Conservation (phyloP, 108 stramenopile species). For the Skeletonema grethae region DNA sequence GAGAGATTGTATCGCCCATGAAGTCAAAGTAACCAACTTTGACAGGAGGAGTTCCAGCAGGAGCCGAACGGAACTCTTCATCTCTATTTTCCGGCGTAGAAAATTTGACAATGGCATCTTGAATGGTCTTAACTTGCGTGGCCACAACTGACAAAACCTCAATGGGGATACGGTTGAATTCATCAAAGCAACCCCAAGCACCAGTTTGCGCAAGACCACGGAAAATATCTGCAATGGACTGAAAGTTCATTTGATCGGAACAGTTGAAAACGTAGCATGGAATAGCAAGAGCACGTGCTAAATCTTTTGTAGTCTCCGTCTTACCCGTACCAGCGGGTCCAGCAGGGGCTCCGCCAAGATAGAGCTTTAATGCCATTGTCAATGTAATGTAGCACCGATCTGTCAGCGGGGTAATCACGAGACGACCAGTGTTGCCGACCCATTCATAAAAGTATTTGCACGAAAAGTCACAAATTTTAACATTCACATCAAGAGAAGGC, state of each 20-base stretch:
- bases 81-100: slow-evolving; percentile 82
- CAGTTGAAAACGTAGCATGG: slow-evolving; percentile 95
- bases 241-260: slow-evolving; percentile 95
- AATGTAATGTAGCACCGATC: slow-evolving; percentile 94
- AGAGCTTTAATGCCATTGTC: slow-evolving; percentile 90
- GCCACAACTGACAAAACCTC: slow-evolving; percentile 93
- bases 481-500: slow-evolving; percentile 76
- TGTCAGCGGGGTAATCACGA: slow-evolving; percentile 91
- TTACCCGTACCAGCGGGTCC: slow-evolving; percentile 94
- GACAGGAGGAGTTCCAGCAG: slow-evolving; percentile 83
- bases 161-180: slow-evolving; percentile 93
- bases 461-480: slow-evolving; percentile 85
- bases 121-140: slow-evolving; percentile 90
- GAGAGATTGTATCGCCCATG: slow-evolving; percentile 82
- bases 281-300: slow-evolving; percentile 86
- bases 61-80: slow-evolving; percentile 74
- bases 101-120: slow-evolving; percentile 88
- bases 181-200: slow-evolving; percentile 94
- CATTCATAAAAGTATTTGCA: slow-evolving; percentile 95
- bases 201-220: slow-evolving; percentile 89
- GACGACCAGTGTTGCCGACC: slow-evolving; percentile 89
- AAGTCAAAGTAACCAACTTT: slow-evolving; percentile 91
- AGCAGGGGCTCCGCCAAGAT: slow-evolving; percentile 92
- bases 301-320: slow-evolving; percentile 91
- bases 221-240: slow-evolving; percentile 93